Evolutionary conservation across 345 rosid species (phyloP).

Genomic region (Psidium friedrichsthalianum): DNA sequence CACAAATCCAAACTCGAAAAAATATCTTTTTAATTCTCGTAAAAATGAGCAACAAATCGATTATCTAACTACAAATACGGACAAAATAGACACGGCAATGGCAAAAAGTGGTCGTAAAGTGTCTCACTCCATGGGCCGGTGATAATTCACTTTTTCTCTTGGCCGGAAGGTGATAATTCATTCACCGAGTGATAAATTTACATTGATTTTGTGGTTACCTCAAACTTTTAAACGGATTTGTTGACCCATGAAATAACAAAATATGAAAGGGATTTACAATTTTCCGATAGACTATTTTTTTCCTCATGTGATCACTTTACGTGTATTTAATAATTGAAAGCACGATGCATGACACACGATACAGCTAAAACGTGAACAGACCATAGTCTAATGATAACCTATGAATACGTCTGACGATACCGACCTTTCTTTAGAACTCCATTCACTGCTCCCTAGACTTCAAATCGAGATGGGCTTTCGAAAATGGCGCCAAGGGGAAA

Average conservation of each 20-base stretch:
- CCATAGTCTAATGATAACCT: neutral
- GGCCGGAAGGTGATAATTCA: neutral
- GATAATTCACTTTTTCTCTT: neutral
- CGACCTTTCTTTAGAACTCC: neutral
- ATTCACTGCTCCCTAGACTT: neutral
- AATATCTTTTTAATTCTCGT: too few relatives aligned
- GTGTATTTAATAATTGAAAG: neutral
- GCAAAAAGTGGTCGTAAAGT: neutral
- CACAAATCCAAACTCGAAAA: too few relatives aligned
- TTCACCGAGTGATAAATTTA: neutral
- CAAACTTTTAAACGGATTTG: neutral
- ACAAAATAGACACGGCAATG: neutral
- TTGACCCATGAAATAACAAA: neutral
- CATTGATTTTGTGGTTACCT: neutral
- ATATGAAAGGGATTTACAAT: neutral
- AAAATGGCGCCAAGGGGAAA: conserved; percentile 16
- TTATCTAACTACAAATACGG: neutral
- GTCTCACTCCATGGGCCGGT: neutral
- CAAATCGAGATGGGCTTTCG: neutral
- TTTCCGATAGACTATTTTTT: neutral
- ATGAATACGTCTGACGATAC: neutral
- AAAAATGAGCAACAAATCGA: neutral
- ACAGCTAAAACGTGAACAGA: neutral
- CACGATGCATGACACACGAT: neutral
- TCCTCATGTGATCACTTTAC: neutral